Evolutionary conservation across 345 rosid species (phyloP).

Genomic region (Gossypium bickii): DNA sequence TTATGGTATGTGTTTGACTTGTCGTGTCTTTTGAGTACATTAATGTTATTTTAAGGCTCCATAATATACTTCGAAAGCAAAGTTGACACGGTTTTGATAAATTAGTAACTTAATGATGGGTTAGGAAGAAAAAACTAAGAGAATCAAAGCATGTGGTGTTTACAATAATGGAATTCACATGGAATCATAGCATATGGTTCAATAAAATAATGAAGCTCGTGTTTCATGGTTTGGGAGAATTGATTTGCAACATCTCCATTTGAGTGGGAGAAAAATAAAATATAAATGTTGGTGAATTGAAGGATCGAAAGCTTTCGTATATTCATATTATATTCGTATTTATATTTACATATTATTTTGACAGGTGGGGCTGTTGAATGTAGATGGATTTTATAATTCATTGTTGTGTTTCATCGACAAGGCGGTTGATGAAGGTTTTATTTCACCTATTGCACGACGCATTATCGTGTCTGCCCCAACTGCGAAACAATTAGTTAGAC

Average conservation of each 20-base stretch:
- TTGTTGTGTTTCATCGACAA: constrained; percentile 75
- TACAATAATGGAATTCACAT: constrained; percentile 30
- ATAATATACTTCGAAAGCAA: constrained; percentile 1
- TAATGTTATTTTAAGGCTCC: constrained; percentile 10
- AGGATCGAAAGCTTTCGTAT: too few species aligned
- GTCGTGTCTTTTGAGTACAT: constrained; percentile 19
- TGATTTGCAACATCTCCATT: constrained; percentile 21
- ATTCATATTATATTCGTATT: too few species aligned
- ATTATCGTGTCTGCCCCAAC: constrained; percentile 84
- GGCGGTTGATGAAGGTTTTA: constrained; percentile 94
- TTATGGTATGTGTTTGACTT: not conserved
- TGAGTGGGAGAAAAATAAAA: constrained; percentile 21
- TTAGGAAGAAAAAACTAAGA: not conserved
- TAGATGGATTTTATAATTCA: constrained; percentile 92
- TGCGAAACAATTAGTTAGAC: constrained; percentile 71
- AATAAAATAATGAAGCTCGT: constrained; percentile 18
- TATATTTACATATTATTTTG: not conserved
- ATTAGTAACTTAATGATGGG: constrained; percentile 4
- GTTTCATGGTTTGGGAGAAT: constrained; percentile 13
- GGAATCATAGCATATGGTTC: constrained; percentile 34
- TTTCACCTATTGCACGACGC: constrained; percentile 76
- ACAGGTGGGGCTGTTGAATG: constrained; percentile 95
- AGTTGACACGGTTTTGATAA: constrained; percentile 16
- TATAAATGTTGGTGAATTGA: not conserved
- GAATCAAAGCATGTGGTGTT: constrained; percentile 43